These are phyloP conservation scores for Neonothopanus nambi DNA, from an alignment of 1,284 basidiomycete genomes.

Conservation along the genomic window DNA sequence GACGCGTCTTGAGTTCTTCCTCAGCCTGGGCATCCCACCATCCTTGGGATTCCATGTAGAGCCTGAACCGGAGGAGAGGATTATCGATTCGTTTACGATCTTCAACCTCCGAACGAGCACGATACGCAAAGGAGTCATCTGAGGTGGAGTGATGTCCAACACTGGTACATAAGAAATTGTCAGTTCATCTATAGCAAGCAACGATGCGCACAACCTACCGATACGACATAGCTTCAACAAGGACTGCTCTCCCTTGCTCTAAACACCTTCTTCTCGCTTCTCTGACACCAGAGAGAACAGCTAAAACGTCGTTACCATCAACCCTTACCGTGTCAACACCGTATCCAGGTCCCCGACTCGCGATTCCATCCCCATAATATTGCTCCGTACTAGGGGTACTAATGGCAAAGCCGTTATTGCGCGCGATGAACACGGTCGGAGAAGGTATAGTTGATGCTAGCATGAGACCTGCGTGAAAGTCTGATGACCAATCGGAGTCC, in stretches of 20 bases:
- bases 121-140: conserved; percentile 92
- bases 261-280: conserved; percentile 81
- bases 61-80: conserved; percentile 82
- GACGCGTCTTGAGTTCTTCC: conserved; percentile 64
- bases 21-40: conserved; percentile 88
- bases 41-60: conserved; percentile 79
- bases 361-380: conserved; percentile 92
- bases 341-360: conserved; percentile 90
- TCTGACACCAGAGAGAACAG: conserved; percentile 79
- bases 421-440: conserved; percentile 74
- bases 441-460: conserved; percentile 75
- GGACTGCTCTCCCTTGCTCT: conserved; percentile 78
- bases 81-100: conserved; percentile 87
- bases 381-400: conserved; percentile 91
- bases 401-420: conserved; percentile 93
- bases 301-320: conserved; percentile 92
- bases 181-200: conserved; percentile 11
- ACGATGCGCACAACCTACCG: conserved; percentile 44
- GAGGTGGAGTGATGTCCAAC: conserved; percentile 96
- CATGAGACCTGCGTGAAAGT: conserved; percentile 78
- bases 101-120: conserved; percentile 83
- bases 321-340: conserved; percentile 90
- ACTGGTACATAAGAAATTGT: conserved; percentile 33
- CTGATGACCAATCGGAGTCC: conserved; percentile 27
- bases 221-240: conserved; percentile 94